These are phyloP conservation scores for Xylariaceae sp. DNA, from an alignment of 2,329 filamentous ascomycete species.

Conservation along the genomic window DNA sequence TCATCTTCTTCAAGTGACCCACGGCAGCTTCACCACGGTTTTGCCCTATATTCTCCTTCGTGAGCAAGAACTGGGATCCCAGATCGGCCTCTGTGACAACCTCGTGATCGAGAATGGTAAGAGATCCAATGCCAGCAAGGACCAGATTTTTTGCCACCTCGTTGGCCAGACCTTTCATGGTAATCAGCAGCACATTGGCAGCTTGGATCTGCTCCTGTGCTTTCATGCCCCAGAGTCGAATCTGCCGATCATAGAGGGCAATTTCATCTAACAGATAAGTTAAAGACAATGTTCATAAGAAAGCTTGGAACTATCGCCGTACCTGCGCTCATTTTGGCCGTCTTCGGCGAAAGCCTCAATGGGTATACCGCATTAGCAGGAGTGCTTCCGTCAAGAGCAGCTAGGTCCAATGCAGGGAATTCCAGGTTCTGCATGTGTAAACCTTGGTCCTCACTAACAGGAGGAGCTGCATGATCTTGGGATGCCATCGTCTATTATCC, in stretches of 20 bases:
- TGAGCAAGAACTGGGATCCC: slow-evolving; percentile 77
- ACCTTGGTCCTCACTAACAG: slow-evolving; percentile 3
- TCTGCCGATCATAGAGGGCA: slow-evolving; percentile 93
- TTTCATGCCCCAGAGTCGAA: slow-evolving; percentile 92
- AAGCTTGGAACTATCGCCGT: slow-evolving; percentile 8
- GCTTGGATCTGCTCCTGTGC: slow-evolving; percentile 89
- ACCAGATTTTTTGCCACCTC: slow-evolving; percentile 98
- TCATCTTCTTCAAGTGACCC: slow-evolving; percentile 74
- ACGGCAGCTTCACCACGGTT: slow-evolving; percentile 81
- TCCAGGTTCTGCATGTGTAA: slow-evolving; percentile 3
- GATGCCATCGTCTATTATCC: slow-evolving; percentile 4
- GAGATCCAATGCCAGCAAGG: slow-evolving; percentile 81
- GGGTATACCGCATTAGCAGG: background rate
- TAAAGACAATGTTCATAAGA: slow-evolving; percentile 10
- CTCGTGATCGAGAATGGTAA: slow-evolving; percentile 81
- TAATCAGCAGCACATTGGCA: slow-evolving; percentile 85
- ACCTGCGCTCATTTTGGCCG: slow-evolving; percentile 35
- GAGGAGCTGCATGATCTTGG: slow-evolving; percentile 3
- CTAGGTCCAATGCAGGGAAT: background rate
- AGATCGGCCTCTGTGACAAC: slow-evolving; percentile 72
- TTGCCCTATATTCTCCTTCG: slow-evolving; percentile 62
- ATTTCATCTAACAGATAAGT: slow-evolving; percentile 67
- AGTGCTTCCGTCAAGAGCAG: slow-evolving; percentile 3
- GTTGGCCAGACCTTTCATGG: slow-evolving; percentile 79
- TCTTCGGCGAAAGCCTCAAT: slow-evolving; percentile 3